A percentile compares a stretch with the other conserved stretches of the same genome.
phyloP scores from a whole-genome alignment of 306 rosid genomes.

The Rubus idaeus region DNA sequence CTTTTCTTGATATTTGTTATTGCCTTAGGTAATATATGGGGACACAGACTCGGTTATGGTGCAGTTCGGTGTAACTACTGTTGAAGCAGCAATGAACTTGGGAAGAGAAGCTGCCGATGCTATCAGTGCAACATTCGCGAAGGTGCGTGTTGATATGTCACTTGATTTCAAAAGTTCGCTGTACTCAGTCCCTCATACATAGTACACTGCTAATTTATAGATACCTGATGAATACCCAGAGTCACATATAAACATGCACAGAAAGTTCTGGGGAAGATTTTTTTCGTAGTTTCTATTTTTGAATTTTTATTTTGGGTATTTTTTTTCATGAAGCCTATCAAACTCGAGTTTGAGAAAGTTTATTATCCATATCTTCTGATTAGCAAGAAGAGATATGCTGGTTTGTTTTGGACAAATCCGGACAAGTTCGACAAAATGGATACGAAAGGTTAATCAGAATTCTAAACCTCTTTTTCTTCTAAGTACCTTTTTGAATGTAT shows the following conservation, averaged over 20 bases:
- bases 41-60: slow-evolving; percentile 99
- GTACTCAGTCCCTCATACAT: not conserved
- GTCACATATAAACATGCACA: not conserved
- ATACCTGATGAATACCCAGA: not conserved
- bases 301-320: not conserved
- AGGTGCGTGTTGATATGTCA: slow-evolving; percentile 42
- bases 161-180: not conserved
- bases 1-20: slow-evolving; percentile 6
- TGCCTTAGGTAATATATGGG: slow-evolving; percentile 82
- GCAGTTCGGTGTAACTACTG: slow-evolving; percentile 83
- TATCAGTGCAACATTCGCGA: slow-evolving; percentile 77
- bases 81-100: slow-evolving; percentile 77
- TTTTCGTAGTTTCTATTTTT: slow-evolving; percentile 11
- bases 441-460: slow-evolving; percentile 68
- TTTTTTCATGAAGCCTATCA: slow-evolving; percentile 78
- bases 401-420: slow-evolving; percentile 86
- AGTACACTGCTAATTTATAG: not conserved
- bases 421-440: slow-evolving; percentile 91
- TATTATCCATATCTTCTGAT: slow-evolving; percentile 91
- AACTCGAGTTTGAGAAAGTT: slow-evolving; percentile 94
- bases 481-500: not conserved
- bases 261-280: not conserved
- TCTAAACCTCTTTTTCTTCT: slow-evolving; percentile 9
- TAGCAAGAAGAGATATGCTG: slow-evolving; percentile 99
- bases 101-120: slow-evolving; percentile 96